Base-by-base conservation (phyloP, 208 protist species). In the Trypanosomatidae sp. region DNA sequence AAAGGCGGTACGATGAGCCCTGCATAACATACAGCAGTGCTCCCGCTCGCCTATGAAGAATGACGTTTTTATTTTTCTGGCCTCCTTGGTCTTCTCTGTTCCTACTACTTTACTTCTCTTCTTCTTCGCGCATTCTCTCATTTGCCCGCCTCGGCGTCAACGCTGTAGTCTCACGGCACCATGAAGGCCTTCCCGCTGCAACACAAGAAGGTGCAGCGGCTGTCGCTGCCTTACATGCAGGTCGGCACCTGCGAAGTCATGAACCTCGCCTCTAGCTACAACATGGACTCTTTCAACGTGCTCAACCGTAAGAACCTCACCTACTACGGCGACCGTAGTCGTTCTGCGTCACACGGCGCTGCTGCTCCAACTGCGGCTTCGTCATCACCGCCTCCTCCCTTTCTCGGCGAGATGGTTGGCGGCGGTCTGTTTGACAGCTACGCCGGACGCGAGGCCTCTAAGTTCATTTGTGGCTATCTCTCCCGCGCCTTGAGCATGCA, bases 161-260 rank as follows among this genome's bases (percentile, higher is more conserved):
- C n/a, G n/a, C n/a, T n/a, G n/a, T n/a, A n/a, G n/a, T n/a, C n/a
- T n/a, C n/a, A n/a, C n/a, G n/a, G 13, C n/a, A 60, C 46, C 7
- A 84, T 95, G 73, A 69, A 84, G 64, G 25, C 55, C 22, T 95
- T 93, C 62, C 88, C 91, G 0, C 80, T 95, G n/a, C 86, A 91
- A 47, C 71, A 94, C 73, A 96, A 94, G 59, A 88, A 86, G 62
- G 71, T 96, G 89, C 79, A 84, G 69, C 82, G 82, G 28, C 71
- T 94, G 22, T 78, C 62, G 41, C 62, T 92, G 60, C 89, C 89
- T 1, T 96, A 90, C 73, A 69, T 94, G 36, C 19, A 66, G 4
- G 78, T 96, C 25, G 91, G 91, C 58, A 84, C 81, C 25, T 93
- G 91, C 69, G 91, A 96, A 52, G 60, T 94, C 4, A 93, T 96